phyloP scores from a whole-genome alignment of 1,284 basidiomycete species.

The Sporisorium graminicola region DNA sequence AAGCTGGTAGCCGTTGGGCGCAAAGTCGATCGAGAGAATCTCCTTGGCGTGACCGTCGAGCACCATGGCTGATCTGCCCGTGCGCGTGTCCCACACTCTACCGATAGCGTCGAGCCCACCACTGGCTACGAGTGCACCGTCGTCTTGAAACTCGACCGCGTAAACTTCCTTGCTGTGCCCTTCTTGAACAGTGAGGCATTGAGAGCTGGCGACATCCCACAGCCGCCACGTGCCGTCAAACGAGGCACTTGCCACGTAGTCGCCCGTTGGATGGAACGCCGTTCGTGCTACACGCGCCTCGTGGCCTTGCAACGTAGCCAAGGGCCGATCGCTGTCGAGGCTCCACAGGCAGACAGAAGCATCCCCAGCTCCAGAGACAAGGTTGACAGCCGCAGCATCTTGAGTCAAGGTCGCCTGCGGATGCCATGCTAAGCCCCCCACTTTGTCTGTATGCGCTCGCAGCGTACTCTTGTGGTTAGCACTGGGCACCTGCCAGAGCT shows the following conservation, averaged over 20 bases:
- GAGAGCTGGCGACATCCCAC: conserved; percentile 87
- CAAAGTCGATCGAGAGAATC: conserved; percentile 91
- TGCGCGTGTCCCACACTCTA: conserved; percentile 94
- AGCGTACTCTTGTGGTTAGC: conserved; percentile 51
- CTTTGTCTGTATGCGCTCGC: conserved; percentile 86
- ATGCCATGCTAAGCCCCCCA: conserved; percentile 98
- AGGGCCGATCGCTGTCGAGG: conserved; percentile 77
- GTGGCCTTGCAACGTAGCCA: conserved; percentile 88
- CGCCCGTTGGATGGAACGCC: conserved; percentile 93
- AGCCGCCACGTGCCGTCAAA: conserved; percentile 99
- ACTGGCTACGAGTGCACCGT: conserved; percentile 91
- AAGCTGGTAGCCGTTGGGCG: conserved; percentile 96
- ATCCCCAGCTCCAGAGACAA: conserved; percentile 92
- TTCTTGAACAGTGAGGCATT: conserved; percentile 90
- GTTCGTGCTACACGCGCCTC: conserved; percentile 90
- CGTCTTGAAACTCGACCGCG: conserved; percentile 91
- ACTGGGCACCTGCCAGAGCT: conserved; percentile 93
- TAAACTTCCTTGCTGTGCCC: conserved; percentile 98
- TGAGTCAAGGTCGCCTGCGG: conserved; percentile 89
- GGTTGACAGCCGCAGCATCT: conserved; percentile 79
- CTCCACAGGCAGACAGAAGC: conserved; percentile 89
- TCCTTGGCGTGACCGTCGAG: conserved; percentile 96
- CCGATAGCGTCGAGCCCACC: conserved; percentile 97
- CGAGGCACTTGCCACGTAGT: conserved; percentile 91
- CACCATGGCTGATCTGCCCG: conserved; percentile 96